These are phyloP conservation scores for Apophysomyces ossiformis DNA, from an alignment of 371 early-diverging fungal species.

Conservation along the genomic window DNA sequence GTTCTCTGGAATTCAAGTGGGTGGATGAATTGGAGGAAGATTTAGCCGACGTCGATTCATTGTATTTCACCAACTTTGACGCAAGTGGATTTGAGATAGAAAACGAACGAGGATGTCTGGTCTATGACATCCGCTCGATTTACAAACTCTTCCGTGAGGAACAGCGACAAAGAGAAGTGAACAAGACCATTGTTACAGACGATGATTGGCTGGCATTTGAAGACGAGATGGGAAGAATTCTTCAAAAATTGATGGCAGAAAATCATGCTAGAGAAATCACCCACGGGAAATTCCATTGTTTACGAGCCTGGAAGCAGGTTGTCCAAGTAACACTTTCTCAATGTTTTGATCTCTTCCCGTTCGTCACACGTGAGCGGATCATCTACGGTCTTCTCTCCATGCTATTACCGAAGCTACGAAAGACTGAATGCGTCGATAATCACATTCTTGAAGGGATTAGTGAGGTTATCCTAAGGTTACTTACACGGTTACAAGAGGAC, in stretches of 20 bases:
- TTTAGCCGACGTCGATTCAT: conserved; percentile 6
- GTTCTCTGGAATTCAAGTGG: conserved; percentile 62
- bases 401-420: conserved; percentile 61
- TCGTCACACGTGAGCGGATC: conserved; percentile 63
- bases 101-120: conserved; percentile 62
- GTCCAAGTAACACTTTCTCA: conserved; percentile 72
- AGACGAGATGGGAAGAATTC: conserved; percentile 56
- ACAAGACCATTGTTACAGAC: conserved; percentile 47
- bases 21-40: conserved; percentile 40
- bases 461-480: conserved; percentile 59
- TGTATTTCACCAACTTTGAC: conserved; percentile 31
- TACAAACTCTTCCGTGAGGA: conserved; percentile 33
- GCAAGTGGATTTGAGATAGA: conserved; percentile 28
- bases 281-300: conserved; percentile 62
- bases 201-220: conserved; percentile 49
- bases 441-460: conserved; percentile 65
- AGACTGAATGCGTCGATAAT: conserved; percentile 28
- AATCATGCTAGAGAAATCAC: conserved; percentile 72
- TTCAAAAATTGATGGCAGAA: conserved; percentile 56
- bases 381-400: conserved; percentile 65
- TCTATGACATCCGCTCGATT: conserved; percentile 72
- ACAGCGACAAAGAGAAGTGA: conserved; percentile 27
- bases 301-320: conserved; percentile 83
- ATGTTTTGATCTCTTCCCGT: conserved; percentile 65
- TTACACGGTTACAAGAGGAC: conserved; percentile 45